Evolutionary conservation across 2,329 filamentous ascomycete genomes (phyloP).

Genomic region (Byssothecium circinans): DNA sequence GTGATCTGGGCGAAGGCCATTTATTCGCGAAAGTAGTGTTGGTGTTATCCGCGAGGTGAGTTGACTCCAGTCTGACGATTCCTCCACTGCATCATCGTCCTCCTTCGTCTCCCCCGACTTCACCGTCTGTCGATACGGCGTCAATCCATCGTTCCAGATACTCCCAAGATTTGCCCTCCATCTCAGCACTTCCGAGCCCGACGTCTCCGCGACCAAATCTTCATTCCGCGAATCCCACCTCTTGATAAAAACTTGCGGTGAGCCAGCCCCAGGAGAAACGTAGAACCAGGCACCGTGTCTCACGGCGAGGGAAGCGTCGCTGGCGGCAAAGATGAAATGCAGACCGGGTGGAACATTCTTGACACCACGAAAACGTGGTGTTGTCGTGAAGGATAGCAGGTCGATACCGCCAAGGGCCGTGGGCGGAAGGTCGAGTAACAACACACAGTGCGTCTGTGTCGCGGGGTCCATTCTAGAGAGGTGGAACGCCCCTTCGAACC

Average conservation of each 20-base stretch:
- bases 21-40: slow-evolving; percentile 54
- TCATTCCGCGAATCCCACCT: slow-evolving; percentile 57
- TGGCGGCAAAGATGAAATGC: slow-evolving; percentile 64
- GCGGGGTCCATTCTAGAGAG: slow-evolving; percentile 39
- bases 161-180: slow-evolving; percentile 59
- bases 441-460: slow-evolving; percentile 38
- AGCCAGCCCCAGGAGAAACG: slow-evolving; percentile 45
- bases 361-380: slow-evolving; percentile 63
- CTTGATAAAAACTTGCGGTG: slow-evolving; percentile 54
- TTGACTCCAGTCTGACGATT: slow-evolving; percentile 56
- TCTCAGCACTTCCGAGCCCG: slow-evolving; percentile 48
- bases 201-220: slow-evolving; percentile 48
- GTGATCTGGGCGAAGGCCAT: slow-evolving; percentile 48
- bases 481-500: slow-evolving; percentile 39
- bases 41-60: slow-evolving; percentile 57
- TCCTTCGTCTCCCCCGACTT: slow-evolving; percentile 28
- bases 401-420: slow-evolving; percentile 57
- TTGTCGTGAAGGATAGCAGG: slow-evolving; percentile 63
- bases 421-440: slow-evolving; percentile 50
- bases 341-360: slow-evolving; percentile 60
- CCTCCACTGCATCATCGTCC: slow-evolving; percentile 42
- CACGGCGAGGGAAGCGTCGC: slow-evolving; percentile 60
- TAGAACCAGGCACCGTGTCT: slow-evolving; percentile 65
- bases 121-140: slow-evolving; percentile 51
- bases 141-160: slow-evolving; percentile 58